A percentile compares a stretch with the other conserved stretches of the same genome.
Evolutionary conservation across 129 eudicot species (phyloP).

Genomic region (Kitagawia praeruptora): DNA sequence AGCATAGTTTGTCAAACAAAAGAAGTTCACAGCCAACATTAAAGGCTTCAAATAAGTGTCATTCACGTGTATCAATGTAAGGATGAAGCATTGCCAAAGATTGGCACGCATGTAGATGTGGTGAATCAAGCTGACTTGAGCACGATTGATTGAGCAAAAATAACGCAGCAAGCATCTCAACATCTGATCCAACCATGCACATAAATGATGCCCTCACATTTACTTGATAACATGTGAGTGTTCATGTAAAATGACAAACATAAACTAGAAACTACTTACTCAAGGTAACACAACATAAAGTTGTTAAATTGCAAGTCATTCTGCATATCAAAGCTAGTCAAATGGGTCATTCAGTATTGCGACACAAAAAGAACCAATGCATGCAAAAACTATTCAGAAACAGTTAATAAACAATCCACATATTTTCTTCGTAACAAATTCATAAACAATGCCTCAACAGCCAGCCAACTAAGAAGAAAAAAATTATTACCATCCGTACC

Average conservation of each 20-base stretch:
- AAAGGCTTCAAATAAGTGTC: neutral
- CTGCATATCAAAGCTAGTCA: neutral
- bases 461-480: slow-evolving; percentile 15
- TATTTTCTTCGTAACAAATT: neutral
- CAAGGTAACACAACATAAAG: neutral
- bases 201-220: neutral
- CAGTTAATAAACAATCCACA: neutral
- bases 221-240: neutral
- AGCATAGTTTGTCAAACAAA: neutral
- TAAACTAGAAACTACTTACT: neutral
- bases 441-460: slow-evolving; percentile 20
- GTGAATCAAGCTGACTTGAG: neutral
- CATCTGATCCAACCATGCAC: neutral
- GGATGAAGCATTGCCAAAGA: neutral
- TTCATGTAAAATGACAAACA: neutral
- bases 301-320: neutral
- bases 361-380: neutral
- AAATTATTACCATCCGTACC: slow-evolving; percentile 15
- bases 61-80: neutral
- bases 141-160: neutral
- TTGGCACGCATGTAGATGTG: neutral
- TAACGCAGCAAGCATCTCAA: neutral
- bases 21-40: neutral
- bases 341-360: neutral
- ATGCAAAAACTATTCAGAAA: neutral